phyloP scores from a whole-genome alignment of 305 asterid genomes.

The Petunia hybrid region DNA sequence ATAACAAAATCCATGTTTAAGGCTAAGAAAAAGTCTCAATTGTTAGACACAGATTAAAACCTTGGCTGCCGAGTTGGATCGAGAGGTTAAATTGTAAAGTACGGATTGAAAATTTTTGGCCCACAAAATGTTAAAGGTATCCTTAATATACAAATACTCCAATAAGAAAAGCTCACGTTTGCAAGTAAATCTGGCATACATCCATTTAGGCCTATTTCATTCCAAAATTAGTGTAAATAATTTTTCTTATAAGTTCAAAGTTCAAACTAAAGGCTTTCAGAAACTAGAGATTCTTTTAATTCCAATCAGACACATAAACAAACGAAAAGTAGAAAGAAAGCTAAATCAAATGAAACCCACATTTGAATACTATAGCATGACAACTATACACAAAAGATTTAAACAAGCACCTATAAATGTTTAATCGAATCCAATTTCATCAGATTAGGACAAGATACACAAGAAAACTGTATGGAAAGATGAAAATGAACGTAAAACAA shows the following conservation, averaged over 20 bases:
- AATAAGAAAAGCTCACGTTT: no score
- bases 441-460: neutral
- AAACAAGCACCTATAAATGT: neutral
- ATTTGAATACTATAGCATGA: neutral
- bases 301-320: neutral
- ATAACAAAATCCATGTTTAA: no score
- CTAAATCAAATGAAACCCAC: neutral
- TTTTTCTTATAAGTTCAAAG: no score
- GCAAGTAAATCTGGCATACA: no score
- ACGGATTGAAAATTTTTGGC: neutral
- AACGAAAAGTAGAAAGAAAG: no score
- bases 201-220: no score
- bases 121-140: no score
- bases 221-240: no score
- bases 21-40: neutral
- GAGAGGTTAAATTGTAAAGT: no score
- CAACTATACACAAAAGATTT: neutral
- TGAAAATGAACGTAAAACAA: neutral
- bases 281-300: neutral
- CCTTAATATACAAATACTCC: no score
- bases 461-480: neutral
- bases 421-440: neutral
- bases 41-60: neutral
- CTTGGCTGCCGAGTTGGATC: neutral
- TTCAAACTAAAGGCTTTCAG: neutral